Evolutionary conservation across 2,329 filamentous ascomycete species (phyloP), one percentile per base, ranked within the genome.

Genomic region (Botrytis elliptica): DNA sequence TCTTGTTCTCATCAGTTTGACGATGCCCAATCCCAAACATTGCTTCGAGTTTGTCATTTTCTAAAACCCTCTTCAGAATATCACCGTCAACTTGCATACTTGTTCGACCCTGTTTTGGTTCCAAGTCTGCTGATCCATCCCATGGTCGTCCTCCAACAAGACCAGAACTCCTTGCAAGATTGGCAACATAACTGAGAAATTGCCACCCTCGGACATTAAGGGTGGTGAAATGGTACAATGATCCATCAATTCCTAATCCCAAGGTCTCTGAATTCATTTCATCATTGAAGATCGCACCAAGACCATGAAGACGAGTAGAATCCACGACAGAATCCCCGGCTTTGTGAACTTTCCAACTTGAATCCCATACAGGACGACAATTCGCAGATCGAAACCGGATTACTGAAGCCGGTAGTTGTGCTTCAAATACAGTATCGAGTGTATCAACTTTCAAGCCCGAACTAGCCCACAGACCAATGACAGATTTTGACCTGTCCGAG

Each of bases 131-230:
- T 40, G 73, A 38, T 22, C 76, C 74, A 40, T 80, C 81, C 40
- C 82, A 81, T 4, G 81, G 81, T 75, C 88, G 88, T 4, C 88
- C 86, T 74, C 85, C 89, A 20, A 90, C 81, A 5, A 79, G 76
- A 10, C 81, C 78, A 40, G 85, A 87, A 40, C 82, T 81, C 65
- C 86, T 81, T 42, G 88, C 89, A 66, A 97, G 81, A 74, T 92
- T 91, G 79, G 97, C 91, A 1, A 98, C 80, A 75, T 95, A 89
- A 73, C 87, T 87, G 8, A 98, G 85, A 6, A 97, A 84, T 10
- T 86, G 86, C 88, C 91, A 92, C 12, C 91, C 87, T 3, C 87
- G 82, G 29, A 87, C 79, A 16, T 86, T 84, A 0, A 98, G 83
- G 22, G 95, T 83, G 1, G 88, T 88, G 77, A 98, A 91, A 73